Evolutionary conservation across 345 rosid species (phyloP), one percentile per base, ranked within the genome.

Genomic region (Raphanus sativus): DNA sequence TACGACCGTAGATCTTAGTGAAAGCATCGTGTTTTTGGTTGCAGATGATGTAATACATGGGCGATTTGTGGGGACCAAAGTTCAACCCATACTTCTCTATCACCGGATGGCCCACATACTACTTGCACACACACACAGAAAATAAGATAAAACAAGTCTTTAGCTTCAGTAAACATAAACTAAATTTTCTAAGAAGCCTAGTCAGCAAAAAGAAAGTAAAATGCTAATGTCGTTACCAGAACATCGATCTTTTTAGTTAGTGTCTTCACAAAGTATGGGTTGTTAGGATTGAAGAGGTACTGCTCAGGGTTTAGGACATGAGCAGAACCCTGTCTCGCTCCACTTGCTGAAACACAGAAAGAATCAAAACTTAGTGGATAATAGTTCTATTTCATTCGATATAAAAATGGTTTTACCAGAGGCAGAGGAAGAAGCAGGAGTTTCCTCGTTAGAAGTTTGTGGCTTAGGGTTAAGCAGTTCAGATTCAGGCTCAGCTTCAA

Each of bases 51-150:
- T 65, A 77, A 10, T 1, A 4, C 24, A 77, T 54, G 3, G 65
- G 1, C 2, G 75, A 63, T 0, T 5, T 1, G 16, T 0, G 26
- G 1, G 65, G 34, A 33, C 81, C 76, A 77, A 77, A 77, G 76
- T 7, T 58, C 72, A 77, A 71, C 11, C 1, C 13, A 70, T 71
- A 65, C 36, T 1, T 45, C 1, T 71, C 9, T 64, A 77, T 45
- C 29, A 7, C 17, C 16, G 3, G 0, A 12, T 7, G 45, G 16
- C 3, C 13, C 34, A 77, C 54, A 65, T 71, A 71, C 81, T 77
- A 11, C 17, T 45, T 45, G 50, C 50, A 10, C 50, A 75, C 21
- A 21, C 0, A 29, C 58, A 66, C 5, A 13, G 11, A 8, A 56
- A 58, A 58, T 8, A 40, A 11, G 62, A 28, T 15, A 4, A 48